Conservation (phyloP, 129 eudicot genomes). For the Flaveria robusta region DNA sequence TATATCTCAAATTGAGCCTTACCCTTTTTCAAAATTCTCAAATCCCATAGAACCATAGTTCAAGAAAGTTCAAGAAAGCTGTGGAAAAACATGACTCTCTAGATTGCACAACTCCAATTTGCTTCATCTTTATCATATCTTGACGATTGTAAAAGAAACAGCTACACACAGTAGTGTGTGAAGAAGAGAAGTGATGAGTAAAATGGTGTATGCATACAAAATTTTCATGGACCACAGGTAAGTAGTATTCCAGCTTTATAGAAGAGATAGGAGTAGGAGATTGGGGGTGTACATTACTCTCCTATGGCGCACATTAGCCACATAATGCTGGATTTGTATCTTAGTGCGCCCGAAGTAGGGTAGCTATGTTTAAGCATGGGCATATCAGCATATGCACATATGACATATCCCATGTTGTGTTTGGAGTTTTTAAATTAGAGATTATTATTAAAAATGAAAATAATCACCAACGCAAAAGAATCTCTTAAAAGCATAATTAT, state of each 20-base stretch:
- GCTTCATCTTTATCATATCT: constrained; percentile 4
- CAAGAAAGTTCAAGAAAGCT: constrained; percentile 87
- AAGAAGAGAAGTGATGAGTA: background rate
- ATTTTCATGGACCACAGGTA: background rate
- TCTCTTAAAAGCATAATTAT: too few species aligned
- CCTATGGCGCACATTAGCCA: background rate
- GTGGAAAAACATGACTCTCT: constrained; percentile 72
- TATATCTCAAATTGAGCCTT: background rate
- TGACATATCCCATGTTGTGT: constrained; percentile 8
- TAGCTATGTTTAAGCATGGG: background rate
- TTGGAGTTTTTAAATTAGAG: background rate
- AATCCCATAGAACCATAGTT: background rate
- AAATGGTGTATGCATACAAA: background rate
- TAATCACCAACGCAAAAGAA: too few species aligned
- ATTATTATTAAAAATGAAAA: background rate
- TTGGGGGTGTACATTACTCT: constrained; percentile 3
- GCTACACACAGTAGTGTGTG: constrained; percentile 7
- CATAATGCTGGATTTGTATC: constrained; percentile 13
- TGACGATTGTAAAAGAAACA: background rate
- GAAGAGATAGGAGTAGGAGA: constrained; percentile 3
- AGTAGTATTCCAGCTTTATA: constrained; percentile 12
- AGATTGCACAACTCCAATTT: background rate
- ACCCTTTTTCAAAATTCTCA: background rate
- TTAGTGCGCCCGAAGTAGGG: constrained; percentile 17
- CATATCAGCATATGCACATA: background rate